phyloP scores from a whole-genome alignment of 139 green algal genomes.

The Chlamydomonas sphaeroides region DNA sequence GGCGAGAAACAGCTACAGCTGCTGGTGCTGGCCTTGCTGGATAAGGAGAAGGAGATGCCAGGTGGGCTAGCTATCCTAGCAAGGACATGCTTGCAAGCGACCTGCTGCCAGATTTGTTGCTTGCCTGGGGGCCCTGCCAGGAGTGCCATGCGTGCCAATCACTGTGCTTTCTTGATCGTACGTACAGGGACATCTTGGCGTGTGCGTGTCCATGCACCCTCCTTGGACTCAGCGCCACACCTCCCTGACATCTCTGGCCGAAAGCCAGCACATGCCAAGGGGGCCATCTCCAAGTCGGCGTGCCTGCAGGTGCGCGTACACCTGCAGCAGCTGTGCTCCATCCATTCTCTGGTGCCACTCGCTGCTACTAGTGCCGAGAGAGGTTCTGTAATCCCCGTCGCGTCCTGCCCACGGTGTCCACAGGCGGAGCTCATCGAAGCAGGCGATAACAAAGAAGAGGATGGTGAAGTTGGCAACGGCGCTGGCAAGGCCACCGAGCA shows the following conservation, averaged over 20 bases:
- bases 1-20: slow-evolving; percentile 10
- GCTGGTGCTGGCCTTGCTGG: slow-evolving; percentile 35
- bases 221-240: background rate
- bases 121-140: no score
- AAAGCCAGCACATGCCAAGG: background rate
- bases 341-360: background rate
- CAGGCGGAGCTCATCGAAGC: background rate
- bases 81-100: no score
- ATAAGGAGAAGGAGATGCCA: slow-evolving; percentile 39
- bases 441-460: background rate
- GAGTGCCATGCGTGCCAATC: no score
- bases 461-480: background rate
- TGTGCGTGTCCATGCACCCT: background rate
- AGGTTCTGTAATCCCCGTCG: no score
- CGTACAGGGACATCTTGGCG: background rate
- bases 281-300: background rate
- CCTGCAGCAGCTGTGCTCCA: background rate
- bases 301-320: slow-evolving; percentile 17
- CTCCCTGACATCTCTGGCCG: background rate
- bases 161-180: background rate
- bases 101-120: no score
- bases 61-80: background rate
- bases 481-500: no score
- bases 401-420: no score
- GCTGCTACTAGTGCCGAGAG: no score